Base-by-base conservation (phyloP, 768 basidiomycete genomes). In the Tephrocybe rancida region DNA sequence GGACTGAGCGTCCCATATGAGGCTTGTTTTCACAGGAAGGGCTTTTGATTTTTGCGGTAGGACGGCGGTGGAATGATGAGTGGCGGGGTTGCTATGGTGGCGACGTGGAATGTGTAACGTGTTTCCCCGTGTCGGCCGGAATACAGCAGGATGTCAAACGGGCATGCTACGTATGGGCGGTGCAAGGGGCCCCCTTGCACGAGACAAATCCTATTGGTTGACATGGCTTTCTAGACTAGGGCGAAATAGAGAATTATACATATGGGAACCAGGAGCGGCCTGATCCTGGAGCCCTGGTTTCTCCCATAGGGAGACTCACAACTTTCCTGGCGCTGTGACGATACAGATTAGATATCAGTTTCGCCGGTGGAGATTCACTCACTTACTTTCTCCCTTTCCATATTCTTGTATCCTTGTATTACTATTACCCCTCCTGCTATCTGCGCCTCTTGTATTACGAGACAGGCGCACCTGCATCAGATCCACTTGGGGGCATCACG, bases 11-110 rank as follows among this genome's bases (percentile, higher is more conserved):
- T 32, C 16, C 30, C 30, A 7, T 32, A 32, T 7, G 13, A 7
- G 30, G 30, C 30, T 38, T 18, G 37, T 38, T 10, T 38, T 38
- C 16, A 6, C 37, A 38, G n/a, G n/a, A 5, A 18, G n/a, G 37
- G 6, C n/a, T 11, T 18, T 10, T 38, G 11, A 38, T 10, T 11
- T 10, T 18, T 18, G n/a, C 37, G 37, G 37, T 38, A 11, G 6
- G 7, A 32, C n/a, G 30, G 10, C 18, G 6, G 18, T 41, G 19
- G 42, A 44, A 35, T 47, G 46, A 29, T 53, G 25, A 13, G 11
- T 42, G 45, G 18, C 29, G 45, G 22, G 27, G 52, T 54, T 54
- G 46, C 41, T 54, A 54, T 54, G 46, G 32, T 25, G 24, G 39
- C 39, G 39, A 41, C 19, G 39, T 5, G 13, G 29, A 13, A 30